Evolutionary conservation across 2,329 filamentous ascomycete species (phyloP), one percentile per base, ranked within the genome.

Genomic region (Phyllachora maydis): DNA sequence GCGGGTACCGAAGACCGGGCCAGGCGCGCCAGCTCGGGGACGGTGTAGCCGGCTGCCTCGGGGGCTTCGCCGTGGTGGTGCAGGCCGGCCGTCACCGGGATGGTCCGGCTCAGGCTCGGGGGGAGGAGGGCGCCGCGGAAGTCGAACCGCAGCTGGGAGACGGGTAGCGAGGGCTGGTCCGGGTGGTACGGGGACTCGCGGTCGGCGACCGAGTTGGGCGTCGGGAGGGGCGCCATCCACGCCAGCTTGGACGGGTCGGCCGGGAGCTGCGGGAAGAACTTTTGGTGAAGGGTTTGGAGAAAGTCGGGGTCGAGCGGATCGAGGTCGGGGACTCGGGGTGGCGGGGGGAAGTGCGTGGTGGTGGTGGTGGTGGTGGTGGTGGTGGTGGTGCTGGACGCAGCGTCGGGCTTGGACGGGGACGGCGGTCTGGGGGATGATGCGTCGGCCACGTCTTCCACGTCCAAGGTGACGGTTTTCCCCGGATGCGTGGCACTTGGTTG

Each of bases 21-120:
- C 2, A 93, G 59, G 16, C 74, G 66, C 2, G 81, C 72, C 2
- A 98, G 57, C 46, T 98, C 88, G 1, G 70, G 67, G 15, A 98
- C 65, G 0, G 88, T 95, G 47, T 98, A 98, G 0, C 88, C 88
- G 0, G 88, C 88, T 2, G 83, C 79, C 46, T 91, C 81, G 10
- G 88, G 88, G 2, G 85, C 83, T 28, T 83, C 69, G 31, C 76
- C 82, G 44, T 98, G 88, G 45, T 98, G 85, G 45, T 98, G 88
- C 9, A 98, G 59, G 0, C 88, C 88, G 29, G 73, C 65, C 8
- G 68, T 71, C 1, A 67, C 66, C 4, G 85, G 77, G 14, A 95
- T 69, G 2, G 64, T 56, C 26, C 82, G 61, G 14, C 81, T 70
- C 16, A 68, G 62, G 23, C 67, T 60, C 0, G 88, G 88, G 0